phyloP scores from a whole-genome alignment of 306 rosid genomes.

The Inga leiocalycina region DNA sequence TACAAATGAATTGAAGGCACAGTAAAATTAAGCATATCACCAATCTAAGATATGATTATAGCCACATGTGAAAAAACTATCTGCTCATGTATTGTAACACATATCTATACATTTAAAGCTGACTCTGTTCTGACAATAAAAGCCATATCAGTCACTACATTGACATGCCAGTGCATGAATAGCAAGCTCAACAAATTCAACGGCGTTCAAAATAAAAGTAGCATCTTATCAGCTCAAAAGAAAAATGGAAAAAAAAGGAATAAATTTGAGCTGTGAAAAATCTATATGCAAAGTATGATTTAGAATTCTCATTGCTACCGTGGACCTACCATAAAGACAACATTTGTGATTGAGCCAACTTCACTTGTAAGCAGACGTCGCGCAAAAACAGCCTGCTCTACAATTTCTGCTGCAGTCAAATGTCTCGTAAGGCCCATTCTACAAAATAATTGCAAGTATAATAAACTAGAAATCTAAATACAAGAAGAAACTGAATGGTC shows the following conservation, averaged over 20 bases:
- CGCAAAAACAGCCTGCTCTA: conserved; percentile 88
- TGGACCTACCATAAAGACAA: conserved; percentile 84
- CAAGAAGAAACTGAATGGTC: neutral
- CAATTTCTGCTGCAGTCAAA: conserved; percentile 90
- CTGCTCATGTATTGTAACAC: neutral
- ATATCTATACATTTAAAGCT: neutral
- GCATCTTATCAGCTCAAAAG: conserved; percentile 2
- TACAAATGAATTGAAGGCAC: neutral
- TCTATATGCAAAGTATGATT: neutral
- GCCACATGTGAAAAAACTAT: neutral
- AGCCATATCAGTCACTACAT: neutral
- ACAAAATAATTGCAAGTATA: conserved; percentile 34
- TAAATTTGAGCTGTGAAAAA: neutral
- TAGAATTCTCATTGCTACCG: conserved; percentile 7
- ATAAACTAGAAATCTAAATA: conserved; percentile 25
- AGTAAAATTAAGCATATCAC: neutral
- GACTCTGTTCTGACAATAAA: conserved; percentile 11
- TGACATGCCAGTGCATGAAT: conserved; percentile 4
- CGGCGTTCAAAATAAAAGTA: conserved; percentile 1
- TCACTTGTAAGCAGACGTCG: conserved; percentile 73
- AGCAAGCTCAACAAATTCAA: conserved; percentile 13
- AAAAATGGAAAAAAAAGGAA: neutral
- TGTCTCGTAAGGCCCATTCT: conserved; percentile 95
- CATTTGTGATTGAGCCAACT: conserved; percentile 86
- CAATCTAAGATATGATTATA: neutral